A percentile compares a stretch with the other conserved stretches of the same genome.
phyloP scores from a whole-genome alignment of 108 stramenopile species.

The Heterococcus sp. region DNA sequence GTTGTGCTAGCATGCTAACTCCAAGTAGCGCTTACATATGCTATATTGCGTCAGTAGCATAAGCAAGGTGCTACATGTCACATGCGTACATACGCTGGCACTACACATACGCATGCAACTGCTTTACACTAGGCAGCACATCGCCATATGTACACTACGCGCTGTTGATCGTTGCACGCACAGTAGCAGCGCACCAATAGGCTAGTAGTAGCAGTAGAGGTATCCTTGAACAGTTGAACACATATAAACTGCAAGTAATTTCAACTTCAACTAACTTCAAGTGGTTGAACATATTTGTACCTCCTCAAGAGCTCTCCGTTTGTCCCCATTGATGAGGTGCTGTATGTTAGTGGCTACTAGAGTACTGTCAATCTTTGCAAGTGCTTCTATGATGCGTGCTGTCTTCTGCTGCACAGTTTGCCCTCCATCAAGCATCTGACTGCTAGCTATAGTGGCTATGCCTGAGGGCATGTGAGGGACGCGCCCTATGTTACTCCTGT shows the following conservation, averaged over 20 bases:
- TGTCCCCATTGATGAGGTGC: conserved; percentile 28
- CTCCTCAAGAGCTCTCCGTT: too few relatives aligned
- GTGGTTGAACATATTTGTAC: too few relatives aligned
- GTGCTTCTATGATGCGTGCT: conserved; percentile 5
- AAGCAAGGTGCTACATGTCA: not conserved
- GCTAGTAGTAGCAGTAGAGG: too few relatives aligned
- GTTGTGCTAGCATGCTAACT: not conserved
- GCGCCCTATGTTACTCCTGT: conserved; percentile 14
- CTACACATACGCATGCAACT: not conserved
- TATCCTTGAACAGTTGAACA: not conserved
- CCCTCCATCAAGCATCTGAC: too few relatives aligned
- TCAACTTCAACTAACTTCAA: not conserved
- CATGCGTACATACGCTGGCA: not conserved
- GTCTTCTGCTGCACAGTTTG: conserved; percentile 28
- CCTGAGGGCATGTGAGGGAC: conserved; percentile 2
- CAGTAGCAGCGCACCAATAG: not conserved
- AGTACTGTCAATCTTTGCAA: conserved; percentile 26
- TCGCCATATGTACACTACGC: not conserved
- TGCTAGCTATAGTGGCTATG: conserved; percentile 14
- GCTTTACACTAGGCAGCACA: too few relatives aligned
- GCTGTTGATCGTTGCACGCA: not conserved
- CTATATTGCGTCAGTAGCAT: not conserved
- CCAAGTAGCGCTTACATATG: not conserved
- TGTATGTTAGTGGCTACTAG: conserved; percentile 32
- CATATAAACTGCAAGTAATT: not conserved